phyloP scores from a whole-genome alignment of 352 stramenopile species.

The Phytopythium aichiense region DNA sequence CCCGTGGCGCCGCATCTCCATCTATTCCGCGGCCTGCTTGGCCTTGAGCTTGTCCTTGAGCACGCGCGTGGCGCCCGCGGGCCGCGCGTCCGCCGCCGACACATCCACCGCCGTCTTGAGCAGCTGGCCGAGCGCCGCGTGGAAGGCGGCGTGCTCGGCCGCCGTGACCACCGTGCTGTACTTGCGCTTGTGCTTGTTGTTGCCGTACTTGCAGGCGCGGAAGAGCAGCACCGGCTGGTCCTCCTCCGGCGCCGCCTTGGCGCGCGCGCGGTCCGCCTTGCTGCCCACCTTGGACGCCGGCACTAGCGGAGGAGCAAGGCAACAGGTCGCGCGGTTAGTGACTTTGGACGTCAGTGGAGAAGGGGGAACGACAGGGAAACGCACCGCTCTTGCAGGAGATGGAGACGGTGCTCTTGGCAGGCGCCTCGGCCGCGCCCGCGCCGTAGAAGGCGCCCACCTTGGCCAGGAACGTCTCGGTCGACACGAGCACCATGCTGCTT shows the following conservation, averaged over 20 bases:
- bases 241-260: conserved; percentile 29
- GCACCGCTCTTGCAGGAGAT: conserved; percentile 69
- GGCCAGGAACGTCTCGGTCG: conserved; percentile 55
- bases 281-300: conserved; percentile 28
- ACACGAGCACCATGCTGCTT: conserved; percentile 45
- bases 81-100: conserved; percentile 20
- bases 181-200: conserved; percentile 88
- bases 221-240: conserved; percentile 69
- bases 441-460: conserved; percentile 60
- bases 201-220: conserved; percentile 72
- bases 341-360: no score
- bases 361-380: not conserved
- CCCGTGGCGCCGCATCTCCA: not conserved
- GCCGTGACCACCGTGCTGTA: conserved; percentile 70
- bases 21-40: conserved; percentile 71
- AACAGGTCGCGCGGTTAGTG: not conserved
- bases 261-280: conserved; percentile 31
- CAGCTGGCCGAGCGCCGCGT: conserved; percentile 61
- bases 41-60: conserved; percentile 49
- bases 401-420: conserved; percentile 45
- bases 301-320: conserved; percentile 13
- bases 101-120: conserved; percentile 66
- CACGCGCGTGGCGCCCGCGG: conserved; percentile 25
- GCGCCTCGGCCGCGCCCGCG: conserved; percentile 14
- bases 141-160: conserved; percentile 55